Evolutionary conservation across 2,329 filamentous ascomycete genomes (phyloP).

Genomic region (Hypoxylon sp.): DNA sequence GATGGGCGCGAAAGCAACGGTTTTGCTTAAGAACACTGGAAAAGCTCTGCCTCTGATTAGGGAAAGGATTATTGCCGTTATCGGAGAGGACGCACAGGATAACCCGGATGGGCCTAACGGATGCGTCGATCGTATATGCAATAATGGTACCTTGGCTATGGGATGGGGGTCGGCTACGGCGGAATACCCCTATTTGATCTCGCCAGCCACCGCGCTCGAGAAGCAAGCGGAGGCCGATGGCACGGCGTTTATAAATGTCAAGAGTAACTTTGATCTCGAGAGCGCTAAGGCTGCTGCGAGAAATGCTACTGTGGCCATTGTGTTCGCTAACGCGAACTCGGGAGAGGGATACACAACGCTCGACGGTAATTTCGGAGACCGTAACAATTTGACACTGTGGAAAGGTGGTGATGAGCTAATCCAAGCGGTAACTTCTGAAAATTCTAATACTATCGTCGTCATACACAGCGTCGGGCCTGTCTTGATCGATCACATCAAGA

Average conservation of each 20-base stretch:
- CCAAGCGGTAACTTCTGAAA: conserved; percentile 79
- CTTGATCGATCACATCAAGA: conserved; percentile 79
- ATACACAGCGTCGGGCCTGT: conserved; percentile 89
- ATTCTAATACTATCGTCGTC: conserved; percentile 90
- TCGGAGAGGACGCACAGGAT: conserved; percentile 86
- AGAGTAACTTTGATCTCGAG: conserved; percentile 56
- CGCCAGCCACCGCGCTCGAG: conserved; percentile 78
- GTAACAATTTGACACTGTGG: conserved; percentile 94
- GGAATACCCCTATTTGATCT: conserved; percentile 81
- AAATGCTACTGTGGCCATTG: conserved; percentile 59
- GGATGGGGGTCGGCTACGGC: conserved; percentile 83
- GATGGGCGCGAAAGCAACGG: conserved; percentile 84
- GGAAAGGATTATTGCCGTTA: conserved; percentile 79
- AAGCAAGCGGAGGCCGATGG: conserved; percentile 71
- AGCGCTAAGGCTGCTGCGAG: conserved; percentile 45
- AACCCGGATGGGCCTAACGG: conserved; percentile 84
- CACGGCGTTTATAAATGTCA: conserved; percentile 71
- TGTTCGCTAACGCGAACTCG: conserved; percentile 88
- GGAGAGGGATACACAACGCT: conserved; percentile 89
- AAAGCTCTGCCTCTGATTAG: conserved; percentile 61
- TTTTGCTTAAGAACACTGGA: conserved; percentile 81
- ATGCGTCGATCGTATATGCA: conserved; percentile 76
- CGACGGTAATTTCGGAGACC: conserved; percentile 87
- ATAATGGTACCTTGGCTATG: conserved; percentile 76
- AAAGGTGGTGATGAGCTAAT: conserved; percentile 83